phyloP scores from a whole-genome alignment of 2,329 filamentous ascomycete species.

The Scleromitrula shiraiana region DNA sequence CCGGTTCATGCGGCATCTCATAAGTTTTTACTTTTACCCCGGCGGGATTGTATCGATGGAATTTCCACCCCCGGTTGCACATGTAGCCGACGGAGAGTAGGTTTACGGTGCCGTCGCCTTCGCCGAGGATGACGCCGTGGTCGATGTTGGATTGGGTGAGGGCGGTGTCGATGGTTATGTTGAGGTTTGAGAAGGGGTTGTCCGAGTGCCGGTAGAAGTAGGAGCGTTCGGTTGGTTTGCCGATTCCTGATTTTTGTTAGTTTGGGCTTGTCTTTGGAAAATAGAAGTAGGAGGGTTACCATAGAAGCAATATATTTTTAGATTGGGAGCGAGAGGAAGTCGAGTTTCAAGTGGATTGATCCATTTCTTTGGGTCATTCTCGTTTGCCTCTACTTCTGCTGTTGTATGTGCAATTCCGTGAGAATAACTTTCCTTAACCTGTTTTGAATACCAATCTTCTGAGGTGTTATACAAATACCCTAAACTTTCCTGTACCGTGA shows the following conservation, averaged over 20 bases:
- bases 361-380: conserved; percentile 75
- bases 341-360: conserved; percentile 88
- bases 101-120: conserved; percentile 93
- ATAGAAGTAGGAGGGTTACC: conserved; percentile 33
- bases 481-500: conserved; percentile 73
- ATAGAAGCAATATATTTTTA: conserved; percentile 98
- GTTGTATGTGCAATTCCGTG: conserved; percentile 77
- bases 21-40: conserved; percentile 73
- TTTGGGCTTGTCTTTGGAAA: not conserved
- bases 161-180: conserved; percentile 65
- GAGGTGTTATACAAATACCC: conserved; percentile 69
- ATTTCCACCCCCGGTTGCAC: conserved; percentile 91
- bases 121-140: conserved; percentile 89
- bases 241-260: conserved; percentile 45
- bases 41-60: conserved; percentile 89
- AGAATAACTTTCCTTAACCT: conserved; percentile 70
- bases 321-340: conserved; percentile 73
- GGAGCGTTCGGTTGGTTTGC: conserved; percentile 84
- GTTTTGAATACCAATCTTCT: conserved; percentile 77
- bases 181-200: conserved; percentile 54
- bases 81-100: conserved; percentile 91
- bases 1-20: conserved; percentile 96
- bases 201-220: conserved; percentile 81
- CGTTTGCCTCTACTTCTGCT: conserved; percentile 74
- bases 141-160: conserved; percentile 57